These are phyloP conservation scores for Chlamydomonas sp. DNA, from an alignment of 139 green algal species.

Conservation along the genomic window DNA sequence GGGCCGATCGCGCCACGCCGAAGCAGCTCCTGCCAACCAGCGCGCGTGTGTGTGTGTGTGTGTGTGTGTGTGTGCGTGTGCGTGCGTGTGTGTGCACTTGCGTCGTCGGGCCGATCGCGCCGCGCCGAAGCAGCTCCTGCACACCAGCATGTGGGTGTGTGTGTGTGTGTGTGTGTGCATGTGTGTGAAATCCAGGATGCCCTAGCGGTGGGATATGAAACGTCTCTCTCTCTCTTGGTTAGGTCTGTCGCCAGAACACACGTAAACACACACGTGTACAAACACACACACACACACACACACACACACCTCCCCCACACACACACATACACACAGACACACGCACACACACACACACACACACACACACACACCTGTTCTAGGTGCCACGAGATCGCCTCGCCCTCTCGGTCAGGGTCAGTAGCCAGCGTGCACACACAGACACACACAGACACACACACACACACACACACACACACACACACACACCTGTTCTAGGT, in stretches of 20 bases:
- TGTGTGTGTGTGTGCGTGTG: slow-evolving; percentile 2
- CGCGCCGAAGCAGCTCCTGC: slow-evolving; percentile 12
- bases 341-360: slow-evolving; percentile 9
- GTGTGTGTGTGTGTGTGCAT: background rate
- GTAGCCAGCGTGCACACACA: no score
- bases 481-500: slow-evolving; percentile 71
- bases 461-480: slow-evolving; percentile 8
- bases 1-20: slow-evolving; percentile 12
- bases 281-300: no score
- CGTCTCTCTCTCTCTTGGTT: no score
- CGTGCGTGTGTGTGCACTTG: no score
- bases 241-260: no score
- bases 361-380: slow-evolving; percentile 32
- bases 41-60: background rate
- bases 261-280: no score
- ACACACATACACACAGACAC: no score
- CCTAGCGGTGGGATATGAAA: no score
- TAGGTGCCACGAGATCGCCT: slow-evolving; percentile 96
- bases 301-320: no score
- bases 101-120: slow-evolving; percentile 1
- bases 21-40: slow-evolving; percentile 11
- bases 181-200: no score
- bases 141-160: background rate
- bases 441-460: slow-evolving; percentile 6
- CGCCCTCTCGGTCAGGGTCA: slow-evolving; percentile 90